These are phyloP conservation scores for Amanita phalloides DNA, from an alignment of 768 basidiomycete genomes.

Conservation along the genomic window DNA sequence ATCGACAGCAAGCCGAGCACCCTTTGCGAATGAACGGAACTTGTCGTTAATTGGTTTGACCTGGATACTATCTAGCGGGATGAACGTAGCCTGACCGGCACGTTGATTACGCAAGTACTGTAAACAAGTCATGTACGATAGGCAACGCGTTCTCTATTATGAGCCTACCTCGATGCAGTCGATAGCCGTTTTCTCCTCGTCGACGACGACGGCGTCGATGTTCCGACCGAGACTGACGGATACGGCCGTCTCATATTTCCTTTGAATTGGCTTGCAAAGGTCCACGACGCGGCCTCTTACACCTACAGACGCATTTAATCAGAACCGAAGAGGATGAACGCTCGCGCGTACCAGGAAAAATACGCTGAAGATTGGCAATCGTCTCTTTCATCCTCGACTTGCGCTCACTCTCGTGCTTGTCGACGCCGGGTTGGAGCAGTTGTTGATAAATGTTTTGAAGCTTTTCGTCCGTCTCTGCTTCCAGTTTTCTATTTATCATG, in stretches of 20 bases:
- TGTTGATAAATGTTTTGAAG: conserved; percentile 73
- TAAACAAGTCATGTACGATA: background rate
- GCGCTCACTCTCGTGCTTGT: conserved; percentile 77
- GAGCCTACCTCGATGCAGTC: conserved; percentile 83
- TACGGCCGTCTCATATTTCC: conserved; percentile 89
- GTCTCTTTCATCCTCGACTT: conserved; percentile 83
- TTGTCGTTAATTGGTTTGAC: conserved; percentile 92
- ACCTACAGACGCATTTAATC: conserved; percentile 31
- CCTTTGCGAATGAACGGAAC: conserved; percentile 84
- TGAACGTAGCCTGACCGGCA: conserved; percentile 92
- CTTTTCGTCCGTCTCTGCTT: conserved; percentile 88
- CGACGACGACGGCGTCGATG: conserved; percentile 92
- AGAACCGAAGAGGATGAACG: background rate
- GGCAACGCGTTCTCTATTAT: background rate
- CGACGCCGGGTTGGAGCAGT: conserved; percentile 83
- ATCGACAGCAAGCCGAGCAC: conserved; percentile 78
- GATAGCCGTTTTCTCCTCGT: conserved; percentile 94
- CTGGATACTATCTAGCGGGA: conserved; percentile 96
- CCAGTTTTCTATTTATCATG: conserved; percentile 54
- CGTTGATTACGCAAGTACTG: conserved; percentile 94
- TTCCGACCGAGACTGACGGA: conserved; percentile 89
- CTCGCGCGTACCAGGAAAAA: conserved; percentile 67
- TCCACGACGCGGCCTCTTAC: conserved; percentile 91
- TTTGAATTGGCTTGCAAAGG: conserved; percentile 86
- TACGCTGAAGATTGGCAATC: conserved; percentile 68